These are phyloP conservation scores for Shiraia bambusicola DNA, from an alignment of 2,329 filamentous ascomycete species.

Conservation along the genomic window DNA sequence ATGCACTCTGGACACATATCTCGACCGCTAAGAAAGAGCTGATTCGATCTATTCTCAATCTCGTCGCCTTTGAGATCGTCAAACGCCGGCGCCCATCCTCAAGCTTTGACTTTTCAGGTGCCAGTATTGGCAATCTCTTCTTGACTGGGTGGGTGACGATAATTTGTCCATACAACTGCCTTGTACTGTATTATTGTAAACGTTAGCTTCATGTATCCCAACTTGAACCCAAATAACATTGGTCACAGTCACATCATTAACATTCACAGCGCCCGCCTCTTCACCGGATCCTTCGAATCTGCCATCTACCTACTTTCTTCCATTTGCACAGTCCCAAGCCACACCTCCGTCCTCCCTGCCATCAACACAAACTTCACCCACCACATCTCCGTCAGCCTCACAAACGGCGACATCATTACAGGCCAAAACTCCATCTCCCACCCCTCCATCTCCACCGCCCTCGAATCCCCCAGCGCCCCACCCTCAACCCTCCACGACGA, in stretches of 20 bases:
- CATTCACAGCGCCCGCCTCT: conserved; percentile 70
- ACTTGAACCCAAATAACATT: not conserved
- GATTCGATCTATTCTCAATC: conserved; percentile 53
- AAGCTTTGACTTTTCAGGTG: conserved; percentile 53
- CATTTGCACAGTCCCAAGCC: conserved; percentile 78
- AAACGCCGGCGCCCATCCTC: conserved; percentile 50
- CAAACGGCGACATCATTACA: conserved; percentile 74
- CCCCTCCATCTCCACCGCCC: conserved; percentile 32
- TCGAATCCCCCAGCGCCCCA: conserved; percentile 18
- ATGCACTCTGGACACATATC: conserved; percentile 67
- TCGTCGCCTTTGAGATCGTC: conserved; percentile 53
- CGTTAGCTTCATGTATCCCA: no score
- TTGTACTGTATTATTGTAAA: not conserved
- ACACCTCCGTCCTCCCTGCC: conserved; percentile 78
- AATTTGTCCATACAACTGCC: not conserved
- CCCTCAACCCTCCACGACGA: conserved; percentile 36
- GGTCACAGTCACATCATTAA: conserved; percentile 54
- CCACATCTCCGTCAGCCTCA: conserved; percentile 83
- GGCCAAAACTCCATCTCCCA: conserved; percentile 71
- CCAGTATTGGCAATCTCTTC: conserved; percentile 55
- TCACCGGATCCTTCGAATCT: conserved; percentile 88
- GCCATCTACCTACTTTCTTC: conserved; percentile 87
- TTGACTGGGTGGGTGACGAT: conserved; percentile 49
- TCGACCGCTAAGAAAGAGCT: conserved; percentile 54
- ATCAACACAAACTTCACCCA: conserved; percentile 95